Evolutionary conservation across 495 filamentous ascomycete genomes (phyloP).

Genomic region (Daldinia childiae): DNA sequence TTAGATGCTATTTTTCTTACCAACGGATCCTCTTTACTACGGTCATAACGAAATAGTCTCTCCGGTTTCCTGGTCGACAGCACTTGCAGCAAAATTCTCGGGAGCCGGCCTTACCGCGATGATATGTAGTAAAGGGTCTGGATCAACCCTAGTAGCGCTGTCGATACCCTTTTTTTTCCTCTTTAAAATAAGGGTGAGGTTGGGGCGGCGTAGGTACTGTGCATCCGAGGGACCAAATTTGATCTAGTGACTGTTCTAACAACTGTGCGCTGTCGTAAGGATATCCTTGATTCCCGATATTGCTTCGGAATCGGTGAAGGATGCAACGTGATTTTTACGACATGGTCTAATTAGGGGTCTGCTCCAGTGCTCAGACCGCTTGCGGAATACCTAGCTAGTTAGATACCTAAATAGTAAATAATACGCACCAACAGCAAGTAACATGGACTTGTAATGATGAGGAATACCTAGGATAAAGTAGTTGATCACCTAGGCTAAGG

Average conservation of each 20-base stretch:
- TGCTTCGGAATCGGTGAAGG: constrained; percentile 2
- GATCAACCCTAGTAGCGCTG: constrained; percentile 5
- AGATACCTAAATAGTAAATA: neutral
- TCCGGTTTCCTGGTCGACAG: constrained; percentile 38
- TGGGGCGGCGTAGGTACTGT: constrained; percentile 12
- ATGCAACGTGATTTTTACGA: constrained; percentile 4
- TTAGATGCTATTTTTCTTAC: constrained; percentile 20
- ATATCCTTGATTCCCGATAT: neutral
- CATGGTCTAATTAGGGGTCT: neutral
- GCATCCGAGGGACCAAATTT: neutral
- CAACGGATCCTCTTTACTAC: constrained; percentile 21
- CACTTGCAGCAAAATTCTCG: constrained; percentile 21
- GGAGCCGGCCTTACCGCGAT: constrained; percentile 14
- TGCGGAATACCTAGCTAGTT: neutral
- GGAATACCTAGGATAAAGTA: neutral
- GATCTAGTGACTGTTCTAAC: neutral
- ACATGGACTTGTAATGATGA: neutral
- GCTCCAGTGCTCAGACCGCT: neutral
- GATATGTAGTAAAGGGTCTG: constrained; percentile 8
- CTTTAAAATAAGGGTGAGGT: neutral
- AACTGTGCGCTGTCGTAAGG: neutral
- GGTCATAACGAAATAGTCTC: constrained; percentile 23
- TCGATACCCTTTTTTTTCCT: constrained; percentile 2
- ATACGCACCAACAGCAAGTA: neutral
- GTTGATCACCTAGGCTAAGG: too few species aligned